Evolutionary conservation across 176 grass and related monocot species (phyloP).

Genomic region (Secale cereale): DNA sequence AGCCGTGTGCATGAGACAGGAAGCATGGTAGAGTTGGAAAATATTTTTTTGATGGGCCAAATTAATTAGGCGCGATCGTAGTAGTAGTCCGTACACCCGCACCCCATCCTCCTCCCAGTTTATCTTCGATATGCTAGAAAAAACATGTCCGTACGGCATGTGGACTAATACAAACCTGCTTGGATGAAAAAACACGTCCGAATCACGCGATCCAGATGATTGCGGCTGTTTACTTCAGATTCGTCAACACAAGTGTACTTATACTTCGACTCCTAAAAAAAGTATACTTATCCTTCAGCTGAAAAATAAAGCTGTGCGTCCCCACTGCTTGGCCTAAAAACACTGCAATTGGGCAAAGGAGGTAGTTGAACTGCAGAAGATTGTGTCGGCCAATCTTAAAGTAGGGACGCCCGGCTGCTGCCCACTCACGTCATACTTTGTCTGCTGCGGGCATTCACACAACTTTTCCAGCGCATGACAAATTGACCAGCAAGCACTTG

Average conservation of each 20-base stretch:
- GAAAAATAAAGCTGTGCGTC: not conserved
- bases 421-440: not conserved
- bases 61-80: no score
- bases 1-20: no score
- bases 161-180: no score
- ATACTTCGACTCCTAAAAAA: no score
- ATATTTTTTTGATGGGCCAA: no score
- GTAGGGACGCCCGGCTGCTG: not conserved
- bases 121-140: no score
- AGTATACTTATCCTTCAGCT: not conserved
- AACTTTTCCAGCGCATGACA: not conserved
- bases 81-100: no score
- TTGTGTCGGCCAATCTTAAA: not conserved
- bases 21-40: no score
- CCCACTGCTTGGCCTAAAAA: not conserved
- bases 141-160: no score
- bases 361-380: not conserved
- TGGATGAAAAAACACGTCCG: no score
- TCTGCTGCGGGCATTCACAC: not conserved
- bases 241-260: not conserved
- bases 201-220: no score
- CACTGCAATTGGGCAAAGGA: not conserved
- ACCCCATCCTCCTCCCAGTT: no score
- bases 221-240: not conserved
- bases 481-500: not conserved